phyloP scores from a whole-genome alignment of 495 filamentous ascomycete genomes.

The Neurospora sp. region DNA sequence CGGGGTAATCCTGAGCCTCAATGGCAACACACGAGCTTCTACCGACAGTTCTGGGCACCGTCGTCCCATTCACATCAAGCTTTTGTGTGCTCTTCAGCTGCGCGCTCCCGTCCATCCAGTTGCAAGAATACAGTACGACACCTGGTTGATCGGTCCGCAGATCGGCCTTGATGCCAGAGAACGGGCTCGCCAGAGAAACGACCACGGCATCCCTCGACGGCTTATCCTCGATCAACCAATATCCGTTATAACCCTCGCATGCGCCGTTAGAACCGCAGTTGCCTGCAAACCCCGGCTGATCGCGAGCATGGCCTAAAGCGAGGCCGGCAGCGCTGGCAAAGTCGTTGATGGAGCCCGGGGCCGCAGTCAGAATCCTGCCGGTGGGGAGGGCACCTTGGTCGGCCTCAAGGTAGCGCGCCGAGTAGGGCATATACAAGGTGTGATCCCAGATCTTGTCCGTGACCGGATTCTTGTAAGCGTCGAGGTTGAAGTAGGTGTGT shows the following conservation, averaged over 20 bases:
- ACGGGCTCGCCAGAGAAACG: slow-evolving; percentile 44
- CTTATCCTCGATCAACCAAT: slow-evolving; percentile 58
- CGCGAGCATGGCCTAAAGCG: slow-evolving; percentile 54
- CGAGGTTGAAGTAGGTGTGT: slow-evolving; percentile 83
- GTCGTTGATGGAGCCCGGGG: slow-evolving; percentile 52
- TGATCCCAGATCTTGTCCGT: slow-evolving; percentile 59
- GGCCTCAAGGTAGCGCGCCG: slow-evolving; percentile 54
- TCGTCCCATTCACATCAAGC: slow-evolving; percentile 30
- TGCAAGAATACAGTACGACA: slow-evolving; percentile 62
- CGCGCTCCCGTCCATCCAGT: slow-evolving; percentile 55
- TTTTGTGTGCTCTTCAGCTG: slow-evolving; percentile 54
- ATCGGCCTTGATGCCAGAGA: slow-evolving; percentile 60
- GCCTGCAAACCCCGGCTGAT: slow-evolving; percentile 44
- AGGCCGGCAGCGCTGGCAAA: slow-evolving; percentile 52
- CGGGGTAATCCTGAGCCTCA: slow-evolving; percentile 60
- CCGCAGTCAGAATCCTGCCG: slow-evolving; percentile 53
- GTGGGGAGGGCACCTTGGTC: slow-evolving; percentile 66
- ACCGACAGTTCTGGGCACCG: slow-evolving; percentile 29
- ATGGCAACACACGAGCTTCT: slow-evolving; percentile 52
- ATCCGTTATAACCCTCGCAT: slow-evolving; percentile 75
- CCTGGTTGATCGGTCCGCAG: slow-evolving; percentile 60
- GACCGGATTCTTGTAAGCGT: slow-evolving; percentile 54
- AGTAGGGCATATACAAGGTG: slow-evolving; percentile 60
- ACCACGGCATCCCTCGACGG: slow-evolving; percentile 46
- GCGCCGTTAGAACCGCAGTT: slow-evolving; percentile 53